Percentiles rank a stretch among this genome's conserved stretches.
Evolutionary conservation across 2,329 filamentous ascomycete species (phyloP).

Genomic region (Arthroderma uncinatum): DNA sequence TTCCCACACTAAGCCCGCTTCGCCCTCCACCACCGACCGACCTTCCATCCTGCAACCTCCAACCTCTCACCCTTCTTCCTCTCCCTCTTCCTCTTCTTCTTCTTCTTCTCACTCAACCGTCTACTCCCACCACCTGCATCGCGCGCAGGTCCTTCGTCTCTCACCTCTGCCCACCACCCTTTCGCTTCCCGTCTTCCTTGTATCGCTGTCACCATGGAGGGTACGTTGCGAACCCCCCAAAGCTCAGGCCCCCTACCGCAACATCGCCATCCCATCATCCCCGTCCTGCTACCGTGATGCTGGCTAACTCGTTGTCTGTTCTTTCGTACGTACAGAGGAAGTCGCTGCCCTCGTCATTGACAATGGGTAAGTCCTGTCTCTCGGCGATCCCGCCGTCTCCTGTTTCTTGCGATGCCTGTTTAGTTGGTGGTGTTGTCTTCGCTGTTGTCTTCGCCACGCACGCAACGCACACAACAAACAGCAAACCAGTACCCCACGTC

Average conservation of each 20-base stretch:
- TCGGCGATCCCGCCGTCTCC: constrained; percentile 17
- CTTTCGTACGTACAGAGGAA: constrained; percentile 62
- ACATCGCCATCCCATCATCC: constrained; percentile 14
- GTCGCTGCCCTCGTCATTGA: constrained; percentile 99
- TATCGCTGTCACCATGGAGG: constrained; percentile 48
- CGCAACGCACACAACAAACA: background rate
- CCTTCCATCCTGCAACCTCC: background rate
- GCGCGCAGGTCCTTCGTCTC: constrained; percentile 20
- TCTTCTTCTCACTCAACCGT: constrained; percentile 7
- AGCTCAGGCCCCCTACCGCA: constrained; percentile 23
- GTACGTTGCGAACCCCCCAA: constrained; percentile 38
- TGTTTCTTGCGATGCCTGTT: constrained; percentile 22
- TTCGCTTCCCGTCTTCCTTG: constrained; percentile 16
- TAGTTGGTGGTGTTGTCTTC: background rate
- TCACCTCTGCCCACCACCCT: constrained; percentile 20
- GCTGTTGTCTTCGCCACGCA: background rate
- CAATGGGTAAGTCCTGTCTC: constrained; percentile 83
- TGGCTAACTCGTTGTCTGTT: constrained; percentile 33
- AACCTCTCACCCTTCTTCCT: background rate
- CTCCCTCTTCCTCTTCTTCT: background rate
- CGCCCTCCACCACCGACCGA: background rate
- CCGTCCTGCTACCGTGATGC: constrained; percentile 14
- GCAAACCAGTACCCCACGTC: background rate
- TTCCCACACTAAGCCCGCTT: constrained; percentile 9
- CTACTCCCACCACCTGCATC: constrained; percentile 17